phyloP scores from a whole-genome alignment of 352 stramenopile species.

The Blastocystis hominis region DNA sequence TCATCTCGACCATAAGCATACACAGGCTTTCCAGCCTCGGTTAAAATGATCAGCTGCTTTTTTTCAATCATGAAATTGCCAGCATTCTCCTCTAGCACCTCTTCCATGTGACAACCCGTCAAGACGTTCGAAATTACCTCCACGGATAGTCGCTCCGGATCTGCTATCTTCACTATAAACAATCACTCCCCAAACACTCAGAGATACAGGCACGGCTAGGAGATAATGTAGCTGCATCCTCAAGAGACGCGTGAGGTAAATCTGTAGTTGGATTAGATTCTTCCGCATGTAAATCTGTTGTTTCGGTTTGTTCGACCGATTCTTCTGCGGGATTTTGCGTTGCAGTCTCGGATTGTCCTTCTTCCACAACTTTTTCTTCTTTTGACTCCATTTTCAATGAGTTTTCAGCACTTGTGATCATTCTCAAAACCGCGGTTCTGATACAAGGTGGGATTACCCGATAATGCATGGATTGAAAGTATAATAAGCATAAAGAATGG shows the following conservation, averaged over 20 bases:
- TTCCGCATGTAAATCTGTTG: neutral
- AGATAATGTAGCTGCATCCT: neutral
- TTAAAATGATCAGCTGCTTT: conserved; percentile 41
- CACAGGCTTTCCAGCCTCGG: conserved; percentile 9
- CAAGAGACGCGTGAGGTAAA: neutral
- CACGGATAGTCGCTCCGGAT: neutral
- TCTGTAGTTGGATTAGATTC: neutral
- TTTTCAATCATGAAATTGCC: neutral
- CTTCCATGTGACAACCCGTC: conserved; percentile 13
- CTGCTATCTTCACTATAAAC: conserved; percentile 25
- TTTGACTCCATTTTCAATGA: neutral
- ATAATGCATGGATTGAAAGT: no score
- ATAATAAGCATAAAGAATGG: no score
- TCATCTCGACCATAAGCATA: conserved; percentile 35
- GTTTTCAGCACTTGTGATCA: neutral
- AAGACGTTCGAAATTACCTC: conserved; percentile 28
- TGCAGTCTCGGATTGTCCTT: neutral
- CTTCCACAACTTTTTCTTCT: neutral
- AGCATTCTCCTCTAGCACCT: conserved; percentile 6
- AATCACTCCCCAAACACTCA: neutral
- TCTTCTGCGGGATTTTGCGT: neutral
- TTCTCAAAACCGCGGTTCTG: no score
- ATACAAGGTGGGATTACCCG: no score
- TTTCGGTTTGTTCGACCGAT: neutral
- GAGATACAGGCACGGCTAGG: neutral